Evolutionary conservation across 306 rosid species (phyloP).

Genomic region (Vicia sativa): DNA sequence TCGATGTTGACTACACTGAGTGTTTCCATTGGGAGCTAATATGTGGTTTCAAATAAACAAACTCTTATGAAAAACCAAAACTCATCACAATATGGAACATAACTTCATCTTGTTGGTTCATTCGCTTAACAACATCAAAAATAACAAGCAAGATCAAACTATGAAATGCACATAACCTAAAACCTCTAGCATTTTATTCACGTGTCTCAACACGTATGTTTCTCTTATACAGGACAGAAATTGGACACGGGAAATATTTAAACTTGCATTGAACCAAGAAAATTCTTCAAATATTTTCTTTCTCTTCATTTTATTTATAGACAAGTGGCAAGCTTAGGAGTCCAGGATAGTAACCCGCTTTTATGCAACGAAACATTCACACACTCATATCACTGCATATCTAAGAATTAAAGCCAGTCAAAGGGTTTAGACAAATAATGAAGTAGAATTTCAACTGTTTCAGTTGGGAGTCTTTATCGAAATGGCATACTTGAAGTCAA

Average conservation of each 20-base stretch:
- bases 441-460: no score
- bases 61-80: background rate
- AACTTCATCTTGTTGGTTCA: conserved; percentile 28
- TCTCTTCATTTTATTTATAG: conserved; percentile 16
- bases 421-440: background rate
- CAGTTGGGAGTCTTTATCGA: no score
- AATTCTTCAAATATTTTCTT: conserved; percentile 20
- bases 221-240: conserved; percentile 6
- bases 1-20: no score
- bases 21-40: no score
- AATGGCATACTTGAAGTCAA: no score
- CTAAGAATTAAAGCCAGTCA: background rate
- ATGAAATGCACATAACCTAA: conserved; percentile 12
- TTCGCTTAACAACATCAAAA: conserved; percentile 28
- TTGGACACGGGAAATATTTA: background rate
- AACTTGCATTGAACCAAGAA: conserved; percentile 22
- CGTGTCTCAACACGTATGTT: background rate
- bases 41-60: no score
- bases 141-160: background rate
- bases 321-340: conserved; percentile 12
- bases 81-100: background rate
- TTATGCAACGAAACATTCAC: conserved; percentile 11
- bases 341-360: no score
- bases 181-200: conserved; percentile 9
- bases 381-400: background rate